Percentiles rank a stretch among this genome's conserved stretches.
These are phyloP conservation scores for Xylaria scruposa DNA, from an alignment of 495 filamentous ascomycete genomes.

Conservation along the genomic window DNA sequence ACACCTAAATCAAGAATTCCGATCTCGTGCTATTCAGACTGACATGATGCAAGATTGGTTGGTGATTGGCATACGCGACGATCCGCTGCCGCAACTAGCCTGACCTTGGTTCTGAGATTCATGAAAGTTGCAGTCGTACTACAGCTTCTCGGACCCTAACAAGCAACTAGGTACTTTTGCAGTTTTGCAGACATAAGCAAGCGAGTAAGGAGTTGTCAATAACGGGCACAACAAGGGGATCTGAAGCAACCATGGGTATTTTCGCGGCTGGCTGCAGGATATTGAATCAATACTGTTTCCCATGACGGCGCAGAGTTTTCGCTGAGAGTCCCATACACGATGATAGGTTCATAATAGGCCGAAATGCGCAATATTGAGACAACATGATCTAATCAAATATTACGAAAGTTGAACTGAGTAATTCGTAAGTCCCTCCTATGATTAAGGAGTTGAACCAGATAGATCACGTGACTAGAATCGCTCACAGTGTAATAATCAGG, in stretches of 20 bases:
- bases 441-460: background rate
- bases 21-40: background rate
- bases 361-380: background rate
- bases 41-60: background rate
- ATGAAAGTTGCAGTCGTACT: background rate
- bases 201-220: background rate
- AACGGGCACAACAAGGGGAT: background rate
- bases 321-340: background rate
- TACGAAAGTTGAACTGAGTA: background rate
- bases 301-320: background rate
- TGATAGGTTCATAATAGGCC: background rate
- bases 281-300: background rate
- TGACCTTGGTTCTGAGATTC: background rate
- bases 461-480: background rate
- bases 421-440: background rate
- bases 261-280: background rate
- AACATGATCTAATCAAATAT: background rate
- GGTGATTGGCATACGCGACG: background rate
- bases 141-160: background rate
- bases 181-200: background rate
- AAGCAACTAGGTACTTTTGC: background rate
- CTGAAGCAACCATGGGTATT: too few species aligned
- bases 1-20: background rate
- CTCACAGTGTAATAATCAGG: background rate
- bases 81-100: slow-evolving; percentile 1